Conservation (phyloP, 2,329 filamentous ascomycete genomes). For the Didymosphaeria variabile region DNA sequence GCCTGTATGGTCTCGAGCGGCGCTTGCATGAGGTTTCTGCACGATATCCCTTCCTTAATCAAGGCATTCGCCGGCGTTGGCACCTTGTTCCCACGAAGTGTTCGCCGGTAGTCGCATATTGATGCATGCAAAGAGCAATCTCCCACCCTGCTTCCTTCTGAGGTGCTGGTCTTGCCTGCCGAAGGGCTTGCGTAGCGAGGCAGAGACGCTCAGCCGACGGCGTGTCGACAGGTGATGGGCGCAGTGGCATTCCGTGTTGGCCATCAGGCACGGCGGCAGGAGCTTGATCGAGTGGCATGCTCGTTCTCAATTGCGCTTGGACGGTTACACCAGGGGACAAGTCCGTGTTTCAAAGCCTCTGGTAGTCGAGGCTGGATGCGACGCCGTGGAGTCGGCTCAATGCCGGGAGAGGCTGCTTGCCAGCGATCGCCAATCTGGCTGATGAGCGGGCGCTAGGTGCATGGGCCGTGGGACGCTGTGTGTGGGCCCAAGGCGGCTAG, state of each 20-base stretch:
- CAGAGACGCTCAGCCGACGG: conserved; percentile 3
- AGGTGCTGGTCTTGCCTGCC: background rate
- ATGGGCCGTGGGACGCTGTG: conserved; percentile 22
- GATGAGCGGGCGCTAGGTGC: conserved; percentile 30
- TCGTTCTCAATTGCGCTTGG: too few relatives aligned
- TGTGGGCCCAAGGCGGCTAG: background rate
- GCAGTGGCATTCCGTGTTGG: background rate
- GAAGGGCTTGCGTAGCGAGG: background rate
- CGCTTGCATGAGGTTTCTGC: conserved; percentile 28
- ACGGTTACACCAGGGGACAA: too few relatives aligned
- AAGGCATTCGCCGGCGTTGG: conserved; percentile 1
- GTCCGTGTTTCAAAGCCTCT: conserved; percentile 22
- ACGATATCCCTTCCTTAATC: conserved; percentile 19
- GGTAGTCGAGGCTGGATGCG: background rate
- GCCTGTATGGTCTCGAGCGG: conserved; percentile 20
- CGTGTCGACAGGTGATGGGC: too few relatives aligned
- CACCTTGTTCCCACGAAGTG: background rate
- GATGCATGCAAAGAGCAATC: background rate
- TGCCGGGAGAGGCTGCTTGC: background rate
- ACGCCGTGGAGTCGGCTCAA: conserved; percentile 8
- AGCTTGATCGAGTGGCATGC: conserved; percentile 7
- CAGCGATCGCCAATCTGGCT: conserved; percentile 34
- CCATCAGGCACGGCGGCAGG: background rate
- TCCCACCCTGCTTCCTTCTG: background rate
- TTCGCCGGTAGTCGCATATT: background rate